Evolutionary conservation across 345 rosid genomes (phyloP).

Genomic region (Clausena lansium): DNA sequence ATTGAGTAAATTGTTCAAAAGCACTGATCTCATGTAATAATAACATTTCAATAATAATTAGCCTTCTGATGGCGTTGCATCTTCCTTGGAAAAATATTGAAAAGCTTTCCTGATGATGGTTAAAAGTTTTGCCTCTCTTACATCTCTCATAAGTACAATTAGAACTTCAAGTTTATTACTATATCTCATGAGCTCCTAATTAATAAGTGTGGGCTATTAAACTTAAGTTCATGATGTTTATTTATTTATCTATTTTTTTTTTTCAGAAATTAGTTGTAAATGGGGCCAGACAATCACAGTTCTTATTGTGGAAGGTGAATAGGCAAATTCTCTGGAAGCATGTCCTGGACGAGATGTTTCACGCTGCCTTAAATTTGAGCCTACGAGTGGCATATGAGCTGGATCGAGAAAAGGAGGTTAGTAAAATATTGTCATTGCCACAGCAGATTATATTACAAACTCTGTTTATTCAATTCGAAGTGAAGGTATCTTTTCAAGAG

Average conservation of each 20-base stretch:
- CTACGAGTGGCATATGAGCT: constrained; percentile 51
- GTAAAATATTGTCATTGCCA: constrained; percentile 13
- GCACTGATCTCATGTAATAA: background rate
- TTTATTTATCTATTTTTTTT: background rate
- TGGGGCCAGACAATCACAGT: constrained; percentile 32
- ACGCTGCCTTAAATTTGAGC: constrained; percentile 75
- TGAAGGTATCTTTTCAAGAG: background rate
- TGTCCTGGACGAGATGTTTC: constrained; percentile 78
- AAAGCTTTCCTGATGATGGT: background rate
- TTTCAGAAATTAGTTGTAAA: constrained; percentile 57
- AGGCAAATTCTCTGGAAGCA: constrained; percentile 41
- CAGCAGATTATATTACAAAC: background rate
- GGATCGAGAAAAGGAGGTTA: constrained; percentile 68
- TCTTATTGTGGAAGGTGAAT: constrained; percentile 77
- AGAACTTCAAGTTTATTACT: background rate
- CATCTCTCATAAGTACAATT: background rate
- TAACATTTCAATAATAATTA: background rate
- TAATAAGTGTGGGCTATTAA: background rate
- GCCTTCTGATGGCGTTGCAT: background rate
- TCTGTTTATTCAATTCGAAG: background rate
- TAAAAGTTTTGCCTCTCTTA: background rate
- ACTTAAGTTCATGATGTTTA: background rate
- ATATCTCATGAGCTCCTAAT: background rate
- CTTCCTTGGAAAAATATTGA: background rate
- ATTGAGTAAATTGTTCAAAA: background rate